Conservation (phyloP, 179 eudicot species). For the Beta lomatogona region DNA sequence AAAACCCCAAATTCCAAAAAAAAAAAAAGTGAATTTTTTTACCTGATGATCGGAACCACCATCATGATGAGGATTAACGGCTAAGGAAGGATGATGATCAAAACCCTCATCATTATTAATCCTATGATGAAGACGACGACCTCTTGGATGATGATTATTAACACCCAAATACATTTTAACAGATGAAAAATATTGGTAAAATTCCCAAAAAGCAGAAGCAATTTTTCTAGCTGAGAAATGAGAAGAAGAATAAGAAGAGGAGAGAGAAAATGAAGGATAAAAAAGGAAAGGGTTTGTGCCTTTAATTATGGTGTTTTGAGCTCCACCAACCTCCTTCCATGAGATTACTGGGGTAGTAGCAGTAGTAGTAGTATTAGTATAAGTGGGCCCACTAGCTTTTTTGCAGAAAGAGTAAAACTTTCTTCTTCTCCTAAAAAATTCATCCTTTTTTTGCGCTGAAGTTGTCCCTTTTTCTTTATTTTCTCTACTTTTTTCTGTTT, state of each 20-base stretch:
- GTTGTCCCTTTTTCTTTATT: not conserved
- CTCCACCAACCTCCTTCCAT: slow-evolving; percentile 45
- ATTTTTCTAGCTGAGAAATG: slow-evolving; percentile 63
- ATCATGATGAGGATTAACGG: slow-evolving; percentile 49
- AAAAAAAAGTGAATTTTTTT: not conserved
- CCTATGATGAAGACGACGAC: slow-evolving; percentile 31
- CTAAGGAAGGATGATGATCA: slow-evolving; percentile 35
- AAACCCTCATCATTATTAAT: slow-evolving; percentile 36
- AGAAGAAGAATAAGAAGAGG: not conserved
- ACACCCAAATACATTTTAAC: slow-evolving; percentile 59
- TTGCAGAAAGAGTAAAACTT: slow-evolving; percentile 14
- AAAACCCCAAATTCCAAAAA: no score
- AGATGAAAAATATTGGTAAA: slow-evolving; percentile 37
- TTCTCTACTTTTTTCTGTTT: not conserved
- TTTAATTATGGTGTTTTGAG: slow-evolving; percentile 37
- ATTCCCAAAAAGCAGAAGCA: slow-evolving; percentile 69
- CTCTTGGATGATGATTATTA: slow-evolving; percentile 24
- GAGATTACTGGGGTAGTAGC: slow-evolving; percentile 53
- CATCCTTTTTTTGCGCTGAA: slow-evolving; percentile 24
- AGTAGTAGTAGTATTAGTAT: not conserved
- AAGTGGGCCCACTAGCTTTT: slow-evolving; percentile 29
- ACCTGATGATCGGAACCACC: slow-evolving; percentile 53
- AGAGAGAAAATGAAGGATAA: slow-evolving; percentile 2
- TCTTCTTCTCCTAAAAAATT: slow-evolving; percentile 12
- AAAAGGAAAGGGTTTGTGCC: slow-evolving; percentile 8